Evolutionary conservation across 164 flowering plant species (phyloP), one percentile per base, ranked within the genome.

Genomic region (Umbilicus rupestris): DNA sequence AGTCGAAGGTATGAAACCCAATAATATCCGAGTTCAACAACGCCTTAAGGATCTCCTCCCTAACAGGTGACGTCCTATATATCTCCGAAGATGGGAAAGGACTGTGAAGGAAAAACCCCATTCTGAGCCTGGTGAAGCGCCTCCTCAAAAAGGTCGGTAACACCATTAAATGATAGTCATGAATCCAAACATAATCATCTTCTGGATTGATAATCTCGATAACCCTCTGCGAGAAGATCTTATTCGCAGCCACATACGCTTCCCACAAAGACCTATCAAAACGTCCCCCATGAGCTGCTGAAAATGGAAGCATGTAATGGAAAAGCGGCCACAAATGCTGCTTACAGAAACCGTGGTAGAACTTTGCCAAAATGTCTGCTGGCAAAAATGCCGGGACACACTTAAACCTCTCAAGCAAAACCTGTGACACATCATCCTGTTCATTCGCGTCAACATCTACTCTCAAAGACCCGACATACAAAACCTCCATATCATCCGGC

Each of bases 71-170:
- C 2, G 93, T 87, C 65, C 90, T 76, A 73, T 88, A 88, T 62
- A 88, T 85, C 77, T 87, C 90, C 1, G 93, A 87, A 3, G 93
- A 87, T 55, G 93, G 93, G 66, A 85, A 87, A 9, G 94, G 90
- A 60, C 89, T 85, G 46, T 87, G 94, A 1, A 87, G 83, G 55
- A 88, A 85, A 62, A 86, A 88, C 0, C 94, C 94, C 86, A 88
- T 86, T 68, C 85, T 76, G 72, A 86, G 59, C 39, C 82, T 72
- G 26, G 71, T 84, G 57, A 86, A 88, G 22, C 81, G 76, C 69
- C 90, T 76, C 68, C 94, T 77, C 76, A 88, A 74, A 74, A 86
- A 83, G 12, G 87, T 81, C n/a, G 94, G 90, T 39, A 88, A 58
- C 67, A 84, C 90, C 94, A 88, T 86, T 44, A 88, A 73, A 79